phyloP scores from a whole-genome alignment of 1,139 yeast genomes.

The Geotrichum reessii region DNA sequence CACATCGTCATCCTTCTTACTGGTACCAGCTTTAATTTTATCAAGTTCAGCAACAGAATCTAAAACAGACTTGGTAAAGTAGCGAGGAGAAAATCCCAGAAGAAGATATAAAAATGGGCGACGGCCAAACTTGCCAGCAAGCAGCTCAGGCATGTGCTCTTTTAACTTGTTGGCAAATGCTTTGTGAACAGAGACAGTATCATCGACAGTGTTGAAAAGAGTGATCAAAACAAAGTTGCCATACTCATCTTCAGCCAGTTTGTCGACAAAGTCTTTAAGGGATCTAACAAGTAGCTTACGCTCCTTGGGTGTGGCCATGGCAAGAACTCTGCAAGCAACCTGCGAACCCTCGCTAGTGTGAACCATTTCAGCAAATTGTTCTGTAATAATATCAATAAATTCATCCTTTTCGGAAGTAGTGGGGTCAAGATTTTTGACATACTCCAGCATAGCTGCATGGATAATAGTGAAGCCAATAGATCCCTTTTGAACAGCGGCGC shows the following conservation, averaged over 20 bases:
- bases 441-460: conserved; percentile 95
- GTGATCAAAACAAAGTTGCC: conserved; percentile 81
- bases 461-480: conserved; percentile 93
- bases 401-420: conserved; percentile 66
- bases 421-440: conserved; percentile 55
- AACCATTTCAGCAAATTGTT: conserved; percentile 89
- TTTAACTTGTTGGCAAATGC: conserved; percentile 60
- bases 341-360: conserved; percentile 93
- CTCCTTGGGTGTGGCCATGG: conserved; percentile 87
- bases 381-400: conserved; percentile 74
- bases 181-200: conserved; percentile 76
- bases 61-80: conserved; percentile 66
- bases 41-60: conserved; percentile 57
- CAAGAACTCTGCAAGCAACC: conserved; percentile 75
- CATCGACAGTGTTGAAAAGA: conserved; percentile 83
- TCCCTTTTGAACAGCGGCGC: conserved; percentile 90
- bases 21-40: conserved; percentile 61
- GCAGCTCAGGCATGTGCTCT: conserved; percentile 51
- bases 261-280: conserved; percentile 66
- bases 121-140: conserved; percentile 73
- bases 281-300: conserved; percentile 71
- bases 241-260: conserved; percentile 73
- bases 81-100: conserved; percentile 69
- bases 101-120: conserved; percentile 75
- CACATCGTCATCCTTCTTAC: conserved; percentile 77